Evolutionary conservation across 345 rosid genomes (phyloP), one percentile per base, ranked within the genome.

Genomic region (Excoecaria agallocha): DNA sequence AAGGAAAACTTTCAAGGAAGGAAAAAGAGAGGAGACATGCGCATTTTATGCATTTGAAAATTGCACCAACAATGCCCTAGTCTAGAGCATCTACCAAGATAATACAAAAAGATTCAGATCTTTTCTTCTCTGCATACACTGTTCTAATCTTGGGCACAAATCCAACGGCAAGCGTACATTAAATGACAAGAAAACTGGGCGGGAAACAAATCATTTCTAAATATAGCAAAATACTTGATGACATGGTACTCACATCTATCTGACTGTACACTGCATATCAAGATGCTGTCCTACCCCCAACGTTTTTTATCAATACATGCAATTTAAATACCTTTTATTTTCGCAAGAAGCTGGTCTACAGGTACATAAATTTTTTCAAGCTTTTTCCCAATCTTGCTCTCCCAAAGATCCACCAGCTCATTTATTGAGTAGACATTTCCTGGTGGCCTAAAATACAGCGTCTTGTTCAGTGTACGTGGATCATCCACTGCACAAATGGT

Each of bases 341-440:
- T 85, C 57, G 35, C 58, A 48, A 90, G 90, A 79, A 90, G 82
- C 69, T 91, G 84, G 30, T 85, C 92, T 80, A 88, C 98, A 49
- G 87, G 68, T 46, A 84, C 77, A 74, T 83, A 81, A 17, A 38
- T 75, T 83, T 79, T 93, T 80, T 81, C 86, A 3, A 93, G 89
- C 75, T 83, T 86, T 74, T 84, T 86, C 69, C 85, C 80, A 5
- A 87, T 88, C 85, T 91, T 90, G 56, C 79, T 45, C 84, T 93
- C 97, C 98, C 97, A 91, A 66, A 86, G 57, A 20, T 69, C 81
- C 6, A 87, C 85, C 71, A 93, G 82, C 79, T 91, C 91, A 43
- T 90, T 89, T 87, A 87, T 85, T 24, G 93, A 91, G 79, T 73
- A 80, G 71, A 87, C 81, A 71, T 93, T 91, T 43, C 89, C 90